phyloP scores from a whole-genome alignment of 2,329 filamentous ascomycete species.

The Clarireedia homoeocarpa region DNA sequence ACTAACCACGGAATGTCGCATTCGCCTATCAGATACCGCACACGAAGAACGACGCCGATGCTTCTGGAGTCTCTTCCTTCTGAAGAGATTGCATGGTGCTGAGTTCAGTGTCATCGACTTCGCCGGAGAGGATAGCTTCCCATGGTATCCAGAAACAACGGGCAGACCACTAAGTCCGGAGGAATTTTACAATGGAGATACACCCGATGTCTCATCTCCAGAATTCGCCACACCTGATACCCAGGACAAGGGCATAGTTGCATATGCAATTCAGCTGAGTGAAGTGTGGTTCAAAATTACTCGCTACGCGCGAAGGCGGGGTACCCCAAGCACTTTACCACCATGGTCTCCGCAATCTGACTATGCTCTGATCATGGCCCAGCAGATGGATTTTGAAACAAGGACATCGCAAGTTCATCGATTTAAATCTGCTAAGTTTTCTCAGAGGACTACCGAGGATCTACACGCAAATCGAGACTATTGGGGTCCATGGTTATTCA shows the following conservation, averaged over 20 bases:
- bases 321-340: conserved; percentile 35
- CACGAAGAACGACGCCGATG: conserved; percentile 28
- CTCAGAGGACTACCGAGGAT: conserved; percentile 33
- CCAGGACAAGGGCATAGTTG: conserved; percentile 34
- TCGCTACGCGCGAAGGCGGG: conserved; percentile 38
- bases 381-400: conserved; percentile 45
- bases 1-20: conserved; percentile 31
- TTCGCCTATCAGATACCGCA: conserved; percentile 11
- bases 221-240: conserved; percentile 22
- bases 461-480: conserved; percentile 40
- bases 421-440: conserved; percentile 41
- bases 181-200: neutral
- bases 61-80: conserved; percentile 30
- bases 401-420: conserved; percentile 42
- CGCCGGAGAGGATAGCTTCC: conserved; percentile 30
- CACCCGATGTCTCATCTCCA: neutral
- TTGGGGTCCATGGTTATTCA: conserved; percentile 45
- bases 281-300: conserved; percentile 41
- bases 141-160: conserved; percentile 34
- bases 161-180: conserved; percentile 19
- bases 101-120: conserved; percentile 33
- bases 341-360: conserved; percentile 44
- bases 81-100: conserved; percentile 23
- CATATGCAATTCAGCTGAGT: conserved; percentile 38
- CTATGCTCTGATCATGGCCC: conserved; percentile 40